phyloP scores from a whole-genome alignment of 1,284 basidiomycete species.

The Mycena citricolor region DNA sequence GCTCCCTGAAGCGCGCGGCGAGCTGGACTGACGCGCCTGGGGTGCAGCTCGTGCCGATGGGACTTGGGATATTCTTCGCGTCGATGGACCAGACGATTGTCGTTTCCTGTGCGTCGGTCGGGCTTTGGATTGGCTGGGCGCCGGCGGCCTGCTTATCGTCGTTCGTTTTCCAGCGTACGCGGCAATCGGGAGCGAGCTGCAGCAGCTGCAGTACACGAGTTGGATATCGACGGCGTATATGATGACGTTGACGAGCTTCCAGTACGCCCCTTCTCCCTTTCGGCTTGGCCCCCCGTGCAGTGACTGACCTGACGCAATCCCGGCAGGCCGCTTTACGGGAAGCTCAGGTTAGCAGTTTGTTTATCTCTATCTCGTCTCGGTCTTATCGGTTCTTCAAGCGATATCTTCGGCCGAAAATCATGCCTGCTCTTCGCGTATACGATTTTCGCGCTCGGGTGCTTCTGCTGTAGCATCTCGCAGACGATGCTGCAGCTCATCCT shows the following conservation, averaged over 20 bases:
- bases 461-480: conserved; percentile 52
- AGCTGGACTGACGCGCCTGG: too few relatives aligned
- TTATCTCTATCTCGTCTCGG: not conserved
- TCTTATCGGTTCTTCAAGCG: conserved; percentile 36
- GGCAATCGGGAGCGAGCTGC: conserved; percentile 60
- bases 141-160: not conserved
- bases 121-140: not conserved
- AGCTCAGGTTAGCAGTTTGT: conserved; percentile 28
- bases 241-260: conserved; percentile 59
- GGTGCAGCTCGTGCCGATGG: conserved; percentile 53
- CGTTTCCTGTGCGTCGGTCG: conserved; percentile 42
- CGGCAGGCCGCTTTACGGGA: conserved; percentile 58
- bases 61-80: conserved; percentile 55
- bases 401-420: conserved; percentile 62
- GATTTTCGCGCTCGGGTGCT: conserved; percentile 53
- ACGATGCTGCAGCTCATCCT: conserved; percentile 58
- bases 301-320: too few relatives aligned
- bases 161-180: conserved; percentile 45
- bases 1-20: not conserved
- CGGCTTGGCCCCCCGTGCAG: too few relatives aligned
- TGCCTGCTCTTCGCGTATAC: conserved; percentile 57
- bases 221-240: conserved; percentile 68
- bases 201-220: conserved; percentile 62
- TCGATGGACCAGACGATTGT: conserved; percentile 64
- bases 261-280: conserved; percentile 51